A percentile compares a stretch with the other conserved stretches of the same genome.
Conservation (phyloP, 225 moss, liverwort and hornwort genomes). For the Antitrichia curtipendula region DNA sequence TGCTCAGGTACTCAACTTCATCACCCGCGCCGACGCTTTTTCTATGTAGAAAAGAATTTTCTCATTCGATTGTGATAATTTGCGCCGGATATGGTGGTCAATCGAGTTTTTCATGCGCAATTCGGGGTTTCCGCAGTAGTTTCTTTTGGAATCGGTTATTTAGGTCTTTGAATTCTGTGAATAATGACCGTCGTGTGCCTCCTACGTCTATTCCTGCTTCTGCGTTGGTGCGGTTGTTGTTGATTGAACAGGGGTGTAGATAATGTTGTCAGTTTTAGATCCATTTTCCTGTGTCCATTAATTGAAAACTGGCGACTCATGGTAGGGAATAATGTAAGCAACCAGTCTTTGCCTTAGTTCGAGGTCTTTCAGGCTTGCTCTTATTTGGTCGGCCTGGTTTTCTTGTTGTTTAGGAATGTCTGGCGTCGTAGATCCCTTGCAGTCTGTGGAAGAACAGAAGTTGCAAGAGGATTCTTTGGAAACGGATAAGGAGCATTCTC, state of each 20-base stretch:
- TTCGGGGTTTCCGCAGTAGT: not conserved
- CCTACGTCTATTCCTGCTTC: not conserved
- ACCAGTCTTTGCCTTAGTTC: not conserved
- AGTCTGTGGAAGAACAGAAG: constrained; percentile 19
- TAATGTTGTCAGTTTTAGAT: not conserved
- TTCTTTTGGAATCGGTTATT: not conserved
- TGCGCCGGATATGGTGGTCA: not conserved
- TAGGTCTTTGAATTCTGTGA: not conserved
- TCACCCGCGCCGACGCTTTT: not conserved
- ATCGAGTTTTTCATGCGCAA: not conserved
- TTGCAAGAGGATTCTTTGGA: constrained; percentile 8
- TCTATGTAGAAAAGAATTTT: not conserved
- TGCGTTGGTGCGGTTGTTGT: not conserved
- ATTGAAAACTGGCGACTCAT: not conserved
- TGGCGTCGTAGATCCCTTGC: constrained; percentile 41
- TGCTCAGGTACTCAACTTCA: not conserved
- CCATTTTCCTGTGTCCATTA: not conserved
- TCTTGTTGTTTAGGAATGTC: constrained; percentile 42
- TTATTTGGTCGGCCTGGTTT: not conserved
- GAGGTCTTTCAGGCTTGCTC: not conserved
- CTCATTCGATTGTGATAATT: not conserved
- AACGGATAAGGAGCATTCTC: constrained; percentile 7
- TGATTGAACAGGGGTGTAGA: not conserved
- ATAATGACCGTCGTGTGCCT: not conserved
- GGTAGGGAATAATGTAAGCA: not conserved